Conservation (phyloP, 2,329 filamentous ascomycete species). For the Apiospora arundinis region DNA sequence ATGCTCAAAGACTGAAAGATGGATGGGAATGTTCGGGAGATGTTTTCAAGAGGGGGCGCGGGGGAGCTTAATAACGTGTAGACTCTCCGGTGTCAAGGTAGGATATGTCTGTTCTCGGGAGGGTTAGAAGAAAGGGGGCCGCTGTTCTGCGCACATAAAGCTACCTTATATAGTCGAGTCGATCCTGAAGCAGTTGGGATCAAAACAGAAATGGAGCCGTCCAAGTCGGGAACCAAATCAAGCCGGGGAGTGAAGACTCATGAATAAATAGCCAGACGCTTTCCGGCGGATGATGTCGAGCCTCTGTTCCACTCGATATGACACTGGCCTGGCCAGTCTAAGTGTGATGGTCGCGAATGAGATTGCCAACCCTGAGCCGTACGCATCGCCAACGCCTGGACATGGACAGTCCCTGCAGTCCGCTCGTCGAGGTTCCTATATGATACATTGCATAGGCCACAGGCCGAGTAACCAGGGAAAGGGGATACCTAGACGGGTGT, state of each 20-base stretch:
- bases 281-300: conserved; percentile 7
- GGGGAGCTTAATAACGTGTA: not conserved
- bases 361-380: conserved; percentile 7
- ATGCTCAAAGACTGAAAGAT: conserved; percentile 26
- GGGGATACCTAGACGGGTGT: not conserved
- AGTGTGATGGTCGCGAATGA: conserved; percentile 16
- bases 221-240: not conserved
- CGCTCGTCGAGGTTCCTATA: not conserved
- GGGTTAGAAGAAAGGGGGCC: conserved; percentile 4
- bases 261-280: conserved; percentile 5
- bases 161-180: not conserved
- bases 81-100: not conserved
- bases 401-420: conserved; percentile 1
- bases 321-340: not conserved
- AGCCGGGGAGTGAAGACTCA: not conserved
- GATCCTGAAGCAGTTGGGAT: not conserved
- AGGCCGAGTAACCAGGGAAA: not conserved
- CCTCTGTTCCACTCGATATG: conserved; percentile 13
- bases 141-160: not conserved
- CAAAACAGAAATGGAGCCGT: not conserved
- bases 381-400: not conserved
- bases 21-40: not conserved
- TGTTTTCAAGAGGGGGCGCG: not conserved
- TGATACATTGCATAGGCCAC: not conserved
- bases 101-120: not conserved